These are phyloP conservation scores for Sphenostylis stenocarpa DNA, from an alignment of 306 rosid genomes.

Conservation along the genomic window DNA sequence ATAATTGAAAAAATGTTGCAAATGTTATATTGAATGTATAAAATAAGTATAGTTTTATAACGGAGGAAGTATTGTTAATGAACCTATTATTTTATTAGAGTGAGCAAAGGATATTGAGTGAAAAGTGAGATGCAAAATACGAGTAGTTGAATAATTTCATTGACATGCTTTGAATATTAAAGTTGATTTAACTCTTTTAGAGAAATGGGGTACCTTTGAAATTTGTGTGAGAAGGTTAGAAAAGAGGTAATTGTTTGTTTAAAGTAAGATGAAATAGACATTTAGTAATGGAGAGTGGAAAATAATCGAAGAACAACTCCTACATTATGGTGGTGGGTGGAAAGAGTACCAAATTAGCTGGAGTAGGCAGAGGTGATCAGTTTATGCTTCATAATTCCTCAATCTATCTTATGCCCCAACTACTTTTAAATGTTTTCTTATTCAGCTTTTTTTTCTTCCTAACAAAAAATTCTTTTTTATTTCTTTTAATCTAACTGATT, in stretches of 20 bases:
- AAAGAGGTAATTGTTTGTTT: background rate
- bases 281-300: background rate
- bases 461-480: too few relatives aligned
- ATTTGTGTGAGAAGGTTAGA: background rate
- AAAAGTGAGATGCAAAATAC: too few relatives aligned
- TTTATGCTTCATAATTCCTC: background rate
- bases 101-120: too few relatives aligned
- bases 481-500: too few relatives aligned
- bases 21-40: too few relatives aligned
- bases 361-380: background rate
- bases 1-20: too few relatives aligned
- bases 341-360: background rate
- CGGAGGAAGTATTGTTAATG: too few relatives aligned
- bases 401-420: background rate
- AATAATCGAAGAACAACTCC: background rate
- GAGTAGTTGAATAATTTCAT: background rate
- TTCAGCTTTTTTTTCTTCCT: too few relatives aligned
- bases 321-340: background rate
- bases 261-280: background rate
- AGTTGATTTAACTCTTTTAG: background rate
- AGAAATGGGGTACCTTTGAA: background rate
- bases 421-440: too few relatives aligned
- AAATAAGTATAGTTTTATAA: too few relatives aligned
- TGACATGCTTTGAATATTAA: background rate
- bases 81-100: background rate